Conservation (phyloP, 176 grass and related monocot species). For the Aegilops bicornis region DNA sequence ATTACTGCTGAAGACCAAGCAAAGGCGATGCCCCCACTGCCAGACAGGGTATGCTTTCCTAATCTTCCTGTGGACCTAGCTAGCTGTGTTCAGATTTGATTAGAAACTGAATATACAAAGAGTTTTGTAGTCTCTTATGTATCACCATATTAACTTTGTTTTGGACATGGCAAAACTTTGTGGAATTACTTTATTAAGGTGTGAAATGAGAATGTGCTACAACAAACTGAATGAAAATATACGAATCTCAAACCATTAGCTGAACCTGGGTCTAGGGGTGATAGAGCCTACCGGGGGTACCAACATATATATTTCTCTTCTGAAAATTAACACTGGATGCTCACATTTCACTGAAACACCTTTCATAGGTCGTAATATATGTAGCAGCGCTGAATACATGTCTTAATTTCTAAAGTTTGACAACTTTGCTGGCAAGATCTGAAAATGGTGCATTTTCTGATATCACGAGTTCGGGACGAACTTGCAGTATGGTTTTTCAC, state of each 20-base stretch:
- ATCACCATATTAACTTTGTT: too few relatives aligned
- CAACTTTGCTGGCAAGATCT: background rate
- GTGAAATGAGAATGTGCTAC: too few relatives aligned
- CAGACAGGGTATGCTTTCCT: conserved; percentile 28
- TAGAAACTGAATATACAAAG: too few relatives aligned
- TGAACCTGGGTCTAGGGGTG: background rate
- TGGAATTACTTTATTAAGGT: too few relatives aligned
- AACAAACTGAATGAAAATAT: background rate
- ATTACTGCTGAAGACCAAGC: background rate
- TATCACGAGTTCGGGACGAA: too few relatives aligned
- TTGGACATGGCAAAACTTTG: too few relatives aligned
- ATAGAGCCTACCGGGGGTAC: background rate
- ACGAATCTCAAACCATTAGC: background rate
- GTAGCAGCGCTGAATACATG: background rate
- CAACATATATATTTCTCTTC: background rate
- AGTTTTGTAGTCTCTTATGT: too few relatives aligned
- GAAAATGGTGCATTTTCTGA: background rate
- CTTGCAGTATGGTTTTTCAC: too few relatives aligned
- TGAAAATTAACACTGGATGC: background rate
- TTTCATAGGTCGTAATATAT: background rate
- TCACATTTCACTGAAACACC: too few relatives aligned
- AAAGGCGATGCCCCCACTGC: conserved; percentile 28
- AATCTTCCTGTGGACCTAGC: background rate
- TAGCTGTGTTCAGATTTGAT: background rate
- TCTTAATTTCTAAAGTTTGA: background rate